Evolutionary conservation across 2,329 filamentous ascomycete genomes (phyloP), one percentile per base, ranked within the genome.

Genomic region (Trichoderma aggressivum): DNA sequence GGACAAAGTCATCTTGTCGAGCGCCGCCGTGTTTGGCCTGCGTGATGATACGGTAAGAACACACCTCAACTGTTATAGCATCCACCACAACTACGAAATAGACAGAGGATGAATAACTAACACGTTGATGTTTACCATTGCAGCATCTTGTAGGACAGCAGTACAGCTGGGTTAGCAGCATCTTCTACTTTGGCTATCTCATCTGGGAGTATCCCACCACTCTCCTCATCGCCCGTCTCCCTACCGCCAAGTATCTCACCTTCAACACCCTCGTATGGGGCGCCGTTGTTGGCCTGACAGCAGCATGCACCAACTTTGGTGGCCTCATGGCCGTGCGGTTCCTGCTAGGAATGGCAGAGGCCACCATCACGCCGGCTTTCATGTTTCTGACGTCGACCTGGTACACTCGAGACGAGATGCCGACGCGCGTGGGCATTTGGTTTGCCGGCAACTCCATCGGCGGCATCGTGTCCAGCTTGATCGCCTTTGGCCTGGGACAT

Each of bases 141-240:
- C 8, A 76, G 76, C 61, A 77, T 56, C 77, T 80, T 39, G 71
- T 76, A 2, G 81, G 79, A 55, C 76, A 80, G 56, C 78, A 92
- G 80, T 94, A 90, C 77, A 87, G 85, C 26, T 94, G 91, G 91
- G 83, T 94, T 0, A 77, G 79, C 56, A 80, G 79, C 12, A 78
- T 82, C 56, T 80, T 83, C 60, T 83, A 83, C 75, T 77, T 83
- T 32, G 81, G 81, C 30, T 87, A 87, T 74, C 81, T 88, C 1
- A 78, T 81, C 14, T 85, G 83, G 76, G 82, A 85, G 18, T 86
- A 85, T 71, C 84, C 86, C 0, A 85, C 84, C 1, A 84, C 84
- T 0, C 75, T 84, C 5, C 76, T 87, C 32, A 78, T 87, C 34
- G 82, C 84, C 32, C 82, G 83, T 5, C 75, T 86, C 14, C 84